phyloP scores from a whole-genome alignment of 2,329 filamentous ascomycete species.

The Exophiala viscosa region DNA sequence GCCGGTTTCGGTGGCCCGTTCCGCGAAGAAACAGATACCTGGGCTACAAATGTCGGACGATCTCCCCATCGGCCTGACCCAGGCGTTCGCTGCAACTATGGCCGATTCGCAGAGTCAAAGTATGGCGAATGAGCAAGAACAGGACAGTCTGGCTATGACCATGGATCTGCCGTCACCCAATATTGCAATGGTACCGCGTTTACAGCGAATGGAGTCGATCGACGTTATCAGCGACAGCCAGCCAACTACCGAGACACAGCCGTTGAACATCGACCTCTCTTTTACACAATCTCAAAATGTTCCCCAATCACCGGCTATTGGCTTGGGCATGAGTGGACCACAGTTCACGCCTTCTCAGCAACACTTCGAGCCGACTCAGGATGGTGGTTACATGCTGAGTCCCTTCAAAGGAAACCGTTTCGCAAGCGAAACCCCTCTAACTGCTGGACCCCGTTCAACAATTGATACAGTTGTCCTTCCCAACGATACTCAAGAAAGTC shows the following conservation, averaged over 20 bases:
- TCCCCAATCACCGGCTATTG: constrained; percentile 21
- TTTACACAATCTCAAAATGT: constrained; percentile 58
- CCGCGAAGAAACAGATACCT: constrained; percentile 67
- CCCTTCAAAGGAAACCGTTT: constrained; percentile 69
- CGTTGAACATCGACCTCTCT: constrained; percentile 50
- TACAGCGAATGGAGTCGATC: constrained; percentile 59
- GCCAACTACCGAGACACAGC: constrained; percentile 39
- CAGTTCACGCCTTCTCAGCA: constrained; percentile 34
- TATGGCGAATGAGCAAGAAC: constrained; percentile 35
- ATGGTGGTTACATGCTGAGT: constrained; percentile 69
- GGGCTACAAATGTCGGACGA: constrained; percentile 54
- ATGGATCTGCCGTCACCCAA: constrained; percentile 51
- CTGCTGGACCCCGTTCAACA: constrained; percentile 58
- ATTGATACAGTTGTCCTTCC: constrained; percentile 63
- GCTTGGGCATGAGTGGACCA: constrained; percentile 13
- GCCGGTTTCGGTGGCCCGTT: constrained; percentile 64
- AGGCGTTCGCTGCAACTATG: constrained; percentile 89
- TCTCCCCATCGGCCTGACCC: constrained; percentile 67
- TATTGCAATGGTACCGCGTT: constrained; percentile 52
- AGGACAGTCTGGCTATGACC: constrained; percentile 51
- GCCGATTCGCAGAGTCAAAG: constrained; percentile 50
- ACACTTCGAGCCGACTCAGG: constrained; percentile 67
- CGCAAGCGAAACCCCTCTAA: constrained; percentile 45
- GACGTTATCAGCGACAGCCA: constrained; percentile 59
- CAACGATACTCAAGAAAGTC: constrained; percentile 56